A percentile compares a stretch with the other conserved stretches of the same genome.
These are phyloP conservation scores for Xanthoconium purpureum DNA, from an alignment of 768 basidiomycete genomes.

Conservation along the genomic window DNA sequence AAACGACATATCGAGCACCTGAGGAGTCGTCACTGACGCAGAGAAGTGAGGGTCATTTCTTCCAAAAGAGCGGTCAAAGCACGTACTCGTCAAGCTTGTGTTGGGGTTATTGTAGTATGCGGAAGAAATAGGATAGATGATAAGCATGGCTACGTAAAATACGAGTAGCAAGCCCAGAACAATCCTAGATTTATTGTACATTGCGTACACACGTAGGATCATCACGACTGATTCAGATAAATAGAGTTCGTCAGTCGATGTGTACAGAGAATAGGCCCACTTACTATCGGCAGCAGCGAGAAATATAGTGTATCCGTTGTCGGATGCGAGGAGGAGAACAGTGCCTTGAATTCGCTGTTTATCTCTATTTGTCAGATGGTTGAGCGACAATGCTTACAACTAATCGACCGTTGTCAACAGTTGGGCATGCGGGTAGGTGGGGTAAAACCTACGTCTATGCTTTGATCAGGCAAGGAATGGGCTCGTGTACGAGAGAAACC, in stretches of 20 bases:
- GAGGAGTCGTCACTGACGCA: conserved; percentile 5
- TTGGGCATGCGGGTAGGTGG: too few relatives aligned
- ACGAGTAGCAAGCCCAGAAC: conserved; percentile 14
- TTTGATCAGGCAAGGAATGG: not conserved
- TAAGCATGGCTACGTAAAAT: conserved; percentile 7
- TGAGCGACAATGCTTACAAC: conserved; percentile 10
- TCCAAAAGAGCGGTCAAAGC: not conserved
- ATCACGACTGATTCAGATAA: conserved; percentile 15
- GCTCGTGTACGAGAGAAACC: not conserved
- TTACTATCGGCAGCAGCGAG: conserved; percentile 18
- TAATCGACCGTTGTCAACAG: not conserved
- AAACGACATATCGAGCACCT: conserved; percentile 14
- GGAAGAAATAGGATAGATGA: not conserved
- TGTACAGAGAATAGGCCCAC: not conserved
- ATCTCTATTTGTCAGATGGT: not conserved
- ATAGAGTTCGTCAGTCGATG: not conserved
- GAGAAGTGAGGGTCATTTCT: not conserved
- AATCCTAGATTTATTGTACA: conserved; percentile 16
- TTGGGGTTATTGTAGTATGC: conserved; percentile 3
- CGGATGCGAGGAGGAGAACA: not conserved
- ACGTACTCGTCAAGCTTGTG: conserved; percentile 9
- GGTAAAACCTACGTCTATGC: conserved; percentile 14
- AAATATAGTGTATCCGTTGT: conserved; percentile 7
- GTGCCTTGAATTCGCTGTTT: conserved; percentile 7
- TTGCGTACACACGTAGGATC: conserved; percentile 26